These are phyloP conservation scores for Rhododendron williamsianum DNA, from an alignment of 148 eudicot species.

Conservation along the genomic window DNA sequence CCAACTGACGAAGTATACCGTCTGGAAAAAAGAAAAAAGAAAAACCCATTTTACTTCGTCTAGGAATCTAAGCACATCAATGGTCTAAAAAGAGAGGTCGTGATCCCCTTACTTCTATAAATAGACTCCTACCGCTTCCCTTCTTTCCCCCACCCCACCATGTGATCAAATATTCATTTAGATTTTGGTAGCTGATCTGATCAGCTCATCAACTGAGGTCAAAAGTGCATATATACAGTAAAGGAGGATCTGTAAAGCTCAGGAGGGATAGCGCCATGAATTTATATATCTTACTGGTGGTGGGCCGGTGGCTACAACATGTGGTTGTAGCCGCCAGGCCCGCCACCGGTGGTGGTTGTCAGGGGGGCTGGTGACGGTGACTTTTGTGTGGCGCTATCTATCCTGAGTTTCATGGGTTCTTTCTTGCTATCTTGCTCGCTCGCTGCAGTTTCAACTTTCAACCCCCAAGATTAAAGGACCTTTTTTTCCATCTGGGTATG, in stretches of 20 bases:
- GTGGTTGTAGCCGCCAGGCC: not conserved
- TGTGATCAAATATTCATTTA: not conserved
- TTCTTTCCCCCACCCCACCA: conserved; percentile 2
- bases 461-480: not conserved
- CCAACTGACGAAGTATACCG: too few relatives aligned
- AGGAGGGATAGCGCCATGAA: conserved; percentile 95
- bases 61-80: not conserved
- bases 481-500: not conserved
- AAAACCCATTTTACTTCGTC: conserved; percentile 7
- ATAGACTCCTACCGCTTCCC: conserved; percentile 14
- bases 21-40: too few relatives aligned
- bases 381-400: conserved; percentile 29
- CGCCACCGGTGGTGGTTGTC: not conserved
- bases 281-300: not conserved
- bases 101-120: conserved; percentile 21
- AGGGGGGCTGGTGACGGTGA: not conserved
- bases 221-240: conserved; percentile 16
- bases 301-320: not conserved
- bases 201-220: not conserved
- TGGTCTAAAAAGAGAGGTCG: not conserved
- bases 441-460: not conserved
- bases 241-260: conserved; percentile 75
- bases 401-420: conserved; percentile 44
- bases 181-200: too few relatives aligned
- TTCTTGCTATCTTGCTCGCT: conserved; percentile 12